phyloP scores from a whole-genome alignment of 2,329 filamentous ascomycete genomes.

The Pseudogymnoascus sp. region DNA sequence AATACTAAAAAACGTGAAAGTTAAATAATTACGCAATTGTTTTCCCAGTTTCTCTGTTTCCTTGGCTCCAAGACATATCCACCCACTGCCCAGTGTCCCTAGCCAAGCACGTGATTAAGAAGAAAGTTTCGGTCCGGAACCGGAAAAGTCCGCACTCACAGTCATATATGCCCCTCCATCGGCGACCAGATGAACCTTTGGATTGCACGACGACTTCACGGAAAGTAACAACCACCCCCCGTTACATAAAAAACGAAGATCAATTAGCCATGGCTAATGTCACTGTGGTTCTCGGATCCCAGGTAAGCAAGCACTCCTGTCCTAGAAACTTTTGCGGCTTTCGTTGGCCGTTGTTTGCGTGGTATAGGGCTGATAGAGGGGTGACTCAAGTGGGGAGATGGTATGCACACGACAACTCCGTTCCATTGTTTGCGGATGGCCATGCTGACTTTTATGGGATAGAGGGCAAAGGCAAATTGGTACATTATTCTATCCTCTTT shows the following conservation, averaged over 20 bases:
- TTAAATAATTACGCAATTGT: neutral
- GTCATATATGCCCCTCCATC: constrained; percentile 6
- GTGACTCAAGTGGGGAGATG: constrained; percentile 10
- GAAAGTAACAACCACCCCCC: neutral
- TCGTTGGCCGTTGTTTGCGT: neutral
- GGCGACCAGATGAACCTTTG: neutral
- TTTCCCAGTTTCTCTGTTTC: neutral
- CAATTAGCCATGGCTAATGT: constrained; percentile 9
- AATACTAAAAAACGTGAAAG: neutral
- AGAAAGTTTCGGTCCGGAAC: constrained; percentile 5
- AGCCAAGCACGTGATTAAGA: neutral
- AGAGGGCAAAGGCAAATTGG: constrained; percentile 11
- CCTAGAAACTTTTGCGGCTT: neutral
- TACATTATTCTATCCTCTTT: neutral
- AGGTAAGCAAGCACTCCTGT: neutral
- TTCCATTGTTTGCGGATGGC: neutral
- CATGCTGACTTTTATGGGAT: neutral
- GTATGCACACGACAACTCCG: constrained; percentile 1
- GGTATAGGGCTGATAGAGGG: constrained; percentile 3
- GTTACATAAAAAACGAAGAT: constrained; percentile 10
- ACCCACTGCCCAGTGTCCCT: neutral
- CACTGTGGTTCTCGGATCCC: constrained; percentile 8
- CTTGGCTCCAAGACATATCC: neutral
- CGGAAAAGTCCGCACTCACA: neutral
- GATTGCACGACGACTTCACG: constrained; percentile 9